Percentiles rank a stretch among this genome's conserved stretches.
phyloP scores from a whole-genome alignment of 1,139 yeast species.

The Scheffersomyces parashehatae region DNA sequence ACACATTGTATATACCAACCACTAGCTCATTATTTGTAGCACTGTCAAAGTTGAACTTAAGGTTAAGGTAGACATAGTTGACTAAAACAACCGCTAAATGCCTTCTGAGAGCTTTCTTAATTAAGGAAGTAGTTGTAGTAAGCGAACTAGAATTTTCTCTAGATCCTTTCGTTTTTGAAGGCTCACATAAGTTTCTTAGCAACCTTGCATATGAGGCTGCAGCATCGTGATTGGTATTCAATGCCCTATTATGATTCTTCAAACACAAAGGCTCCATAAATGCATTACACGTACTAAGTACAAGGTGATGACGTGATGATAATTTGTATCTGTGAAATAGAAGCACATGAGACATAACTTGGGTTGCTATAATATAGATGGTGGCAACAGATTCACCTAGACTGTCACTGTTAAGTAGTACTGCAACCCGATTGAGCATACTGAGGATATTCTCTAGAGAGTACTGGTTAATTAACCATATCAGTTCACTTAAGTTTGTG shows the following conservation, averaged over 20 bases:
- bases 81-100: slow-evolving; percentile 64
- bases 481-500: slow-evolving; percentile 43
- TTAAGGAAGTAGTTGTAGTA: slow-evolving; percentile 55
- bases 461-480: slow-evolving; percentile 71
- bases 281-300: slow-evolving; percentile 49
- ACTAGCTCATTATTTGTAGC: slow-evolving; percentile 52
- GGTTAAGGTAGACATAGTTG: slow-evolving; percentile 52
- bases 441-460: slow-evolving; percentile 55
- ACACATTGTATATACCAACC: slow-evolving; percentile 60
- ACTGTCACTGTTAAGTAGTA: slow-evolving; percentile 1
- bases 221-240: slow-evolving; percentile 22
- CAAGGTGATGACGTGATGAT: slow-evolving; percentile 69
- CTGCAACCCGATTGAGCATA: slow-evolving; percentile 28
- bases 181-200: slow-evolving; percentile 72
- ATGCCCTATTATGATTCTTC: slow-evolving; percentile 9
- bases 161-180: slow-evolving; percentile 30
- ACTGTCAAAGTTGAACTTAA: slow-evolving; percentile 50
- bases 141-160: slow-evolving; percentile 31
- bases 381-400: slow-evolving; percentile 10
- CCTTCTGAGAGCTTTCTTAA: slow-evolving; percentile 61
- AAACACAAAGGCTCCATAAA: slow-evolving; percentile 49
- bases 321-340: slow-evolving; percentile 71
- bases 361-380: slow-evolving; percentile 39
- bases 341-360: slow-evolving; percentile 54
- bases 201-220: slow-evolving; percentile 60